phyloP scores from a whole-genome alignment of 129 eudicot genomes.

The Lactuca sativa region DNA sequence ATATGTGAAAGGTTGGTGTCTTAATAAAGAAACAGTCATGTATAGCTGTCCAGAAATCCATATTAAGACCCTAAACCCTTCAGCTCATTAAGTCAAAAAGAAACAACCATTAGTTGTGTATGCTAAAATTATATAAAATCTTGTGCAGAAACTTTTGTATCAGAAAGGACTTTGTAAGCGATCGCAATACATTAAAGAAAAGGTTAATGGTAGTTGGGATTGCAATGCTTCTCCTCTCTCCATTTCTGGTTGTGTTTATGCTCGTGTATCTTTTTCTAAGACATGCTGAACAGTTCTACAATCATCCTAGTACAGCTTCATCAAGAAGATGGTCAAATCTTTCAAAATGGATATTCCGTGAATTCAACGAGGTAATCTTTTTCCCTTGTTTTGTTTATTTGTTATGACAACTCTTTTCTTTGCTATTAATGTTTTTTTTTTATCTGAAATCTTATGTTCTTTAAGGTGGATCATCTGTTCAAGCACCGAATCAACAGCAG shows the following conservation, averaged over 20 bases:
- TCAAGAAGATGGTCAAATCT: conserved; percentile 98
- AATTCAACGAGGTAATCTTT: conserved; percentile 78
- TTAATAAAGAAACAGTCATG: too few relatives aligned
- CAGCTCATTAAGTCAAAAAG: too few relatives aligned
- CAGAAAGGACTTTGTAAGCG: conserved; percentile 69
- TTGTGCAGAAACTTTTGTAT: conserved; percentile 75
- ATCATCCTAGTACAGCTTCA: conserved; percentile 92
- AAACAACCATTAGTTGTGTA: too few relatives aligned
- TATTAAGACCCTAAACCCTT: too few relatives aligned
- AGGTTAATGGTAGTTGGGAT: conserved; percentile 80
- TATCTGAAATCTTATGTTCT: conserved; percentile 14
- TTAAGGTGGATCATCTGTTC: conserved; percentile 93
- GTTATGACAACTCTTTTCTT: not conserved
- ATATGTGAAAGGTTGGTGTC: too few relatives aligned
- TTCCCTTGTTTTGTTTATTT: not conserved
- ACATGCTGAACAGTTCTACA: conserved; percentile 94
- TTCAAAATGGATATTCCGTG: conserved; percentile 95
- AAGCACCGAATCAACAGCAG: conserved; percentile 89
- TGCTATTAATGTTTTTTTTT: not conserved
- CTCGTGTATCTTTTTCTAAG: conserved; percentile 89
- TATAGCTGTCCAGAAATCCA: too few relatives aligned
- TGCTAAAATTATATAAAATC: not conserved
- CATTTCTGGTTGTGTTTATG: conserved; percentile 88
- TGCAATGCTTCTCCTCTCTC: conserved; percentile 86
- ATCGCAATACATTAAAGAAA: conserved; percentile 67